Conservation (phyloP, 495 filamentous ascomycete species). For the Baudoinia panamericana region DNA sequence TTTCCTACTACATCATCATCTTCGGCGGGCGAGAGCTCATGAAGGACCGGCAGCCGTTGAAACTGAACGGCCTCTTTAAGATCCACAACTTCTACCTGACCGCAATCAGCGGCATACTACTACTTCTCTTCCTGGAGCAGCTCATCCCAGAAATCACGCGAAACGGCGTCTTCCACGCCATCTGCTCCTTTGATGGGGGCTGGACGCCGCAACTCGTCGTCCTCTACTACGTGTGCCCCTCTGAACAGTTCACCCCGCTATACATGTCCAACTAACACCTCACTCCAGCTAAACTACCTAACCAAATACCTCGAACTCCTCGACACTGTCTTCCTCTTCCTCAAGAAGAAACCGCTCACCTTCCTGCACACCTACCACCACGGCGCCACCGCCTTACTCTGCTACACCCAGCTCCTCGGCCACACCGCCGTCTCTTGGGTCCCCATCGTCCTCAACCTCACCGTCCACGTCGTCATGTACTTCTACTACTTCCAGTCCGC, state of each 20-base stretch:
- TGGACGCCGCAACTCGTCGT: constrained; percentile 66
- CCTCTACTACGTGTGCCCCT: constrained; percentile 58
- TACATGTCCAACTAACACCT: too few relatives aligned
- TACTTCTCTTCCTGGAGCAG: constrained; percentile 62
- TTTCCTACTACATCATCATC: constrained; percentile 61
- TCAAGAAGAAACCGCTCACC: constrained; percentile 80
- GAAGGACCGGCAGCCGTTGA: constrained; percentile 53
- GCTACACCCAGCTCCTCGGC: constrained; percentile 72
- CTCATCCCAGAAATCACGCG: constrained; percentile 53
- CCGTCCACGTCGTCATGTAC: constrained; percentile 63
- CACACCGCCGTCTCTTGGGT: constrained; percentile 70
- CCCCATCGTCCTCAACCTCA: constrained; percentile 62
- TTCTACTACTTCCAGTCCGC: constrained; percentile 75
- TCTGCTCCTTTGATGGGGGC: constrained; percentile 58
- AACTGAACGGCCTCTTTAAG: constrained; percentile 56
- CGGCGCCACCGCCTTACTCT: constrained; percentile 70
- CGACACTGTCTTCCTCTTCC: constrained; percentile 68
- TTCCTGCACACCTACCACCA: constrained; percentile 85
- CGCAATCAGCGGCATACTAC: constrained; percentile 49
- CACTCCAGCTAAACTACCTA: constrained; percentile 59
- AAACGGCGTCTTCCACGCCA: constrained; percentile 56
- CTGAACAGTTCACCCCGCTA: not conserved
- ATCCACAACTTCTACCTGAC: constrained; percentile 75
- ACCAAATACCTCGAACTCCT: constrained; percentile 73
- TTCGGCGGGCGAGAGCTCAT: constrained; percentile 64